Evolutionary conservation across 108 stramenopile genomes (phyloP).

Genomic region (Nitzschia sp.): DNA sequence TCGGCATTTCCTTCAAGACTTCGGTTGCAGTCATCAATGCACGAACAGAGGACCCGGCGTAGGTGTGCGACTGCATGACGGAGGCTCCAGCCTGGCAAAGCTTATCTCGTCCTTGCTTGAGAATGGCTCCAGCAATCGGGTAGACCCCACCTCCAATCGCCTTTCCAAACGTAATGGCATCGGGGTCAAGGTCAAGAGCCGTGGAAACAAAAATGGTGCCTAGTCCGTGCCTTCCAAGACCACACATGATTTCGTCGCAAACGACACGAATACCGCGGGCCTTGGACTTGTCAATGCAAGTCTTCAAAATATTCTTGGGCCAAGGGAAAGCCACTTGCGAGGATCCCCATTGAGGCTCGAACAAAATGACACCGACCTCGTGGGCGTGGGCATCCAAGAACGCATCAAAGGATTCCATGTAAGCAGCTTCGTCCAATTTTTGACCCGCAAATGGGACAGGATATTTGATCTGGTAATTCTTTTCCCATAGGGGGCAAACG

Average conservation of each 20-base stretch:
- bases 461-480: conserved; percentile 46
- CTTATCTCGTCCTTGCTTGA: conserved; percentile 36
- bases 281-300: conserved; percentile 42
- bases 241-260: conserved; percentile 70
- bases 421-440: conserved; percentile 27
- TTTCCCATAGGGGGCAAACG: conserved; percentile 44
- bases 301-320: conserved; percentile 46
- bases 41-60: conserved; percentile 52
- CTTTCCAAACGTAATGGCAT: conserved; percentile 65
- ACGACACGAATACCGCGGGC: conserved; percentile 40
- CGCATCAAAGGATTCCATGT: conserved; percentile 26
- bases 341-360: conserved; percentile 71
- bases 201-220: conserved; percentile 56
- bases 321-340: conserved; percentile 54
- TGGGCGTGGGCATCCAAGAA: conserved; percentile 47
- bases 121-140: conserved; percentile 57
- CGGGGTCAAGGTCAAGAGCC: conserved; percentile 47
- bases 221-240: conserved; percentile 58
- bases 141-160: conserved; percentile 58
- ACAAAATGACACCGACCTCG: conserved; percentile 47
- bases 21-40: conserved; percentile 58
- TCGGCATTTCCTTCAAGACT: conserved; percentile 43
- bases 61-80: conserved; percentile 66
- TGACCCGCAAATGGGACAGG: conserved; percentile 55
- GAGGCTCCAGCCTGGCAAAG: conserved; percentile 34